Base-by-base conservation (phyloP, 306 rosid genomes). In the Vigna unguiculata region DNA sequence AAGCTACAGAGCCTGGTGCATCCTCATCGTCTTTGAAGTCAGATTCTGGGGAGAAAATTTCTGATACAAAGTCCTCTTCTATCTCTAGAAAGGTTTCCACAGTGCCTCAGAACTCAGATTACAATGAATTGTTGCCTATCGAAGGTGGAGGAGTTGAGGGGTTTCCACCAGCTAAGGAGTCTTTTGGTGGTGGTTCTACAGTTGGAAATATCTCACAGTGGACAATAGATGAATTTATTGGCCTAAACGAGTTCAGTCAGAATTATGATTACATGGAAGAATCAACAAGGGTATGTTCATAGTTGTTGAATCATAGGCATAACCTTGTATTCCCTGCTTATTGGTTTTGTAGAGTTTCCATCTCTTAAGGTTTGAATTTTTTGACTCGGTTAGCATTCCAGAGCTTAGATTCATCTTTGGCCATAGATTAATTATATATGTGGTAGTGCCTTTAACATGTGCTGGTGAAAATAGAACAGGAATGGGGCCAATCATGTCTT, bases 211-310 rank as follows among this genome's bases (percentile, higher is more conserved):
- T 82, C 72, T 85, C 93, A 10, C 91, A 87, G 7, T 91, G 99
- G 97, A 79, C 84, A 5, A 40, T 92, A 1, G 98, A 96, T 76
- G 99, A 88, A 19, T 91, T 83, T 67, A 55, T 92, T 58, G 89
- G 90, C 21, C 51, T 92, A 46, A 65, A 83, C 40, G 99, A 91
- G 22, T 91, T 84, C 80, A 83, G 57, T 79, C 91, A 82, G 83
- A 85, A 70, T 72, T 89, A 80, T 61, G 87, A 85, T 51, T 89
- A 64, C 90, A 86, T 83, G 87, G 97, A 89, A 62, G 96, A 85
- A 76, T 87, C 98, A 41, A 89, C 96, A 72, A 89, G 91, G 96
- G 99, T 91, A 71, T 55, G 91, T 21, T 72, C 48, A 62, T 74
- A 78, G 82, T 52, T 84, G 58, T 69, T 64, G 54, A 57, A 49